A percentile compares a stretch with the other conserved stretches of the same genome.
Conservation (phyloP, 2,329 filamentous ascomycete species). For the Chaetomiaceae sp. region DNA sequence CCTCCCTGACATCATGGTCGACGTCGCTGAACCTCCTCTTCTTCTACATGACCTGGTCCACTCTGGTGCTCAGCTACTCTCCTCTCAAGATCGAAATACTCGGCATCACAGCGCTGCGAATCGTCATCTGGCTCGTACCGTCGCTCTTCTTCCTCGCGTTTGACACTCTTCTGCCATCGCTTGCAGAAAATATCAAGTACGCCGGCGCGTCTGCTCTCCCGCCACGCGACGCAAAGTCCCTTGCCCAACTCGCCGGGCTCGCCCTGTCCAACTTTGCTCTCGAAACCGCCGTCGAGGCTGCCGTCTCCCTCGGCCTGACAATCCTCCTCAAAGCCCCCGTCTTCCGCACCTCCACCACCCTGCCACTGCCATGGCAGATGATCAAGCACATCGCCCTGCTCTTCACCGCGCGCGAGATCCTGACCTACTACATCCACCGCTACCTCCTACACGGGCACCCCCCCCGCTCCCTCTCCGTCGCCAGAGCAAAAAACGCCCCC, state of each 20-base stretch:
- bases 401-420: slow-evolving; percentile 47
- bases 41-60: slow-evolving; percentile 88
- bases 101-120: slow-evolving; percentile 62
- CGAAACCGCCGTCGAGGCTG: slow-evolving; percentile 42
- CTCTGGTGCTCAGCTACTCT: slow-evolving; percentile 71
- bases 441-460: slow-evolving; percentile 57
- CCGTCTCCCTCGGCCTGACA: slow-evolving; percentile 36
- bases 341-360: slow-evolving; percentile 45
- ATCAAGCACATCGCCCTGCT: slow-evolving; percentile 45
- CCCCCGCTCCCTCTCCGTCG: neutral
- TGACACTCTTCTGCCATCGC: slow-evolving; percentile 64
- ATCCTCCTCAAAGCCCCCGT: slow-evolving; percentile 36
- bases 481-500: neutral
- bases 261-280: slow-evolving; percentile 45
- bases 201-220: slow-evolving; percentile 52
- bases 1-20: slow-evolving; percentile 61
- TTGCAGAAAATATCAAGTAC: slow-evolving; percentile 65
- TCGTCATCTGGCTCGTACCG: slow-evolving; percentile 68
- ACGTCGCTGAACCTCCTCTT: slow-evolving; percentile 82
- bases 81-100: slow-evolving; percentile 71
- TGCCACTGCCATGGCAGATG: slow-evolving; percentile 52
- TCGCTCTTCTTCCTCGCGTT: slow-evolving; percentile 69
- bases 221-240: slow-evolving; percentile 36
- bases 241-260: slow-evolving; percentile 37
- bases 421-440: slow-evolving; percentile 73